Evolutionary conservation across 768 basidiomycete species (phyloP).

Genomic region (Tylopilus rubrobrunneus): DNA sequence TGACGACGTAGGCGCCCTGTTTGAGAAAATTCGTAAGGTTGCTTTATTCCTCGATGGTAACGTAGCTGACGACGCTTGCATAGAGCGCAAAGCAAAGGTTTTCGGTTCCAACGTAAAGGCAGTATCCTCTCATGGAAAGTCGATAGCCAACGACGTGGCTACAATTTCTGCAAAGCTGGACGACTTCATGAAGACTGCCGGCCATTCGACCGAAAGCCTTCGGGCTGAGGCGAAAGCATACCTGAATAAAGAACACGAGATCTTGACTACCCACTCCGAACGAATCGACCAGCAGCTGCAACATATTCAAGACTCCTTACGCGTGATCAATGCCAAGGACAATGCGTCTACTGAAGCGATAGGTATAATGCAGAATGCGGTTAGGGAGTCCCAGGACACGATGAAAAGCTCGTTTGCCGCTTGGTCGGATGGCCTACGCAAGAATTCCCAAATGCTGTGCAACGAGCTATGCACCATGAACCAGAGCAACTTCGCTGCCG

Average conservation of each 20-base stretch:
- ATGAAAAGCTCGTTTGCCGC: constrained; percentile 48
- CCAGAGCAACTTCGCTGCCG: constrained; percentile 43
- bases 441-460: constrained; percentile 46
- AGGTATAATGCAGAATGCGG: constrained; percentile 40
- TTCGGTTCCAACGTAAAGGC: constrained; percentile 62
- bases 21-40: constrained; percentile 76
- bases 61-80: constrained; percentile 6
- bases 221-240: constrained; percentile 54
- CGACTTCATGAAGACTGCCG: constrained; percentile 55
- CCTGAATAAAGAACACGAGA: constrained; percentile 52
- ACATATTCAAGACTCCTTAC: constrained; percentile 48
- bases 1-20: constrained; percentile 64
- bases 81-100: constrained; percentile 71
- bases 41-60: background rate
- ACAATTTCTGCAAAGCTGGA: constrained; percentile 55
- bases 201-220: constrained; percentile 51
- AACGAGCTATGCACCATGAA: constrained; percentile 42
- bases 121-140: constrained; percentile 59
- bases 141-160: constrained; percentile 51
- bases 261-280: constrained; percentile 45
- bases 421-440: constrained; percentile 55
- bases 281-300: constrained; percentile 57
- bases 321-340: constrained; percentile 54
- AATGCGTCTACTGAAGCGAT: constrained; percentile 51
- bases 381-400: constrained; percentile 51